Conservation (phyloP, 2,329 filamentous ascomycete genomes). For the Ophiostoma novo-ulmi region DNA sequence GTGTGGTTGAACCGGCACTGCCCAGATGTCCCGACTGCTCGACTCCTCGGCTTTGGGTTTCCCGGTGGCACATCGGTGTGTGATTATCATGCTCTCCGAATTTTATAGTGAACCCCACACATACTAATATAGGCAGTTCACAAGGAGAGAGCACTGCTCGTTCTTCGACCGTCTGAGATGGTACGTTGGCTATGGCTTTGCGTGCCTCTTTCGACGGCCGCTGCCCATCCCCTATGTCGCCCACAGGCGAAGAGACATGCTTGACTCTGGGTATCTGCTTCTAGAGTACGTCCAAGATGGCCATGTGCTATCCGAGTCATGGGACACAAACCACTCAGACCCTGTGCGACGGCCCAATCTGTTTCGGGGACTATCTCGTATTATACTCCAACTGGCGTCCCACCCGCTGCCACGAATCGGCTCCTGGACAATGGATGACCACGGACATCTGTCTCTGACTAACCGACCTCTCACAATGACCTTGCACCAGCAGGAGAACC, state of each 20-base stretch:
- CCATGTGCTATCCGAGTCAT: slow-evolving; percentile 32
- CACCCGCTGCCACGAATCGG: slow-evolving; percentile 32
- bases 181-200: neutral
- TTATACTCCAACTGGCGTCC: slow-evolving; percentile 32
- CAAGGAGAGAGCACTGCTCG: neutral
- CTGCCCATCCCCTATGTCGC: slow-evolving; percentile 16
- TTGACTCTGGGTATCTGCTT: slow-evolving; percentile 30
- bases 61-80: neutral
- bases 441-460: slow-evolving; percentile 26
- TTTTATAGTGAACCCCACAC: neutral
- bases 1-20: slow-evolving; percentile 38
- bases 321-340: slow-evolving; percentile 27
- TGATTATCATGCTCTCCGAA: neutral
- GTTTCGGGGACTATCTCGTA: slow-evolving; percentile 32
- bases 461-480: slow-evolving; percentile 26
- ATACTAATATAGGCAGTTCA: neutral
- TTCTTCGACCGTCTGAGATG: neutral
- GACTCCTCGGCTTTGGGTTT: slow-evolving; percentile 27
- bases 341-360: slow-evolving; percentile 30
- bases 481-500: slow-evolving; percentile 31
- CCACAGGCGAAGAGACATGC: slow-evolving; percentile 12
- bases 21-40: slow-evolving; percentile 36
- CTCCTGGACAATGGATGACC: slow-evolving; percentile 30
- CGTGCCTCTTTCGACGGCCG: neutral
- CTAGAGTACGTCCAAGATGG: slow-evolving; percentile 31